Evolutionary conservation across 306 rosid species (phyloP), one percentile per base, ranked within the genome.

Genomic region (Prunus mira): DNA sequence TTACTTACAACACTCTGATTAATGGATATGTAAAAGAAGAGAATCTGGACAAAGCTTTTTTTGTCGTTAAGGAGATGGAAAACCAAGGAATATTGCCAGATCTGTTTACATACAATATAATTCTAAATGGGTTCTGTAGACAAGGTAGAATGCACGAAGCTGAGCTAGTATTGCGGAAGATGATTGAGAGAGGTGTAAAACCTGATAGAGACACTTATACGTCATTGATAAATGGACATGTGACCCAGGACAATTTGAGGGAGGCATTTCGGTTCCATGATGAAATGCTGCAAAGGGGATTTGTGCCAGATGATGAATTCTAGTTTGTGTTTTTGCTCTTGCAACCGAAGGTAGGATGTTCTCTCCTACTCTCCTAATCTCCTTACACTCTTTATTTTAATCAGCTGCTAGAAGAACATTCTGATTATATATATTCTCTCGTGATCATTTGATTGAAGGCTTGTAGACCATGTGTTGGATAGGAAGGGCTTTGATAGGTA

Each of bases 211-310:
- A 90, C 63, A 92, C 96, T 0, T 95, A 90, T 76, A 84, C 93
- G 4, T 80, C 89, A 66, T 85, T 95, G 83, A 90, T 95, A 69
- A 89, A 95, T 73, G 97, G 96, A 68, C 87, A 92, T 79, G 96
- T 92, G 49, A 84, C 93, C 82, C 88, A 87, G 81, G 93, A 90
- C 85, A 92, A 90, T 76, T 75, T 95, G 86, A 89, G 84, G 77
- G 97, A 86, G 80, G 98, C 97, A 68, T 95, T 95, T 80, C 87
- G 86, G 45, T 82, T 88, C 84, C 97, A 95, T 30, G 98, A 95
- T 79, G 97, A 90, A 80, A 92, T 95, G 97, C 85, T 95, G 65
- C 97, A 87, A 80, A 85, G 85, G 85, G 97, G 98, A 63, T 92
- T 90, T 76, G 88, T 87, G 74, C 98, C 97, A 15, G 98, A 95